Evolutionary conservation across 2,329 filamentous ascomycete species (phyloP).

Genomic region (Lasiodiplodia citricola): DNA sequence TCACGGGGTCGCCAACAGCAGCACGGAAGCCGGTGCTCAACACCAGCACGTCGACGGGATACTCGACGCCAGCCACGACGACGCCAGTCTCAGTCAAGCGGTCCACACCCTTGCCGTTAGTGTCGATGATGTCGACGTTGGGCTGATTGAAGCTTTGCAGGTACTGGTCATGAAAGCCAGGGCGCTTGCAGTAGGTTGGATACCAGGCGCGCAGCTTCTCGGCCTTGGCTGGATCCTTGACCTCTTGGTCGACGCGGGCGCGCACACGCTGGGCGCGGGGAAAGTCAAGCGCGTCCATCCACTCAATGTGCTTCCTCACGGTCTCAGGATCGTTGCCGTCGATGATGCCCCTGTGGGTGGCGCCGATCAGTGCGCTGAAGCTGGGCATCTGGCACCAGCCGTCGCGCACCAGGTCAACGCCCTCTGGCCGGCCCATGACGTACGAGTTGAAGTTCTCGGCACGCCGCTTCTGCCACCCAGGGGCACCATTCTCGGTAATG

Average conservation of each 20-base stretch:
- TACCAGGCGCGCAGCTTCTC: conserved; percentile 65
- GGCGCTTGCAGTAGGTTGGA: conserved; percentile 67
- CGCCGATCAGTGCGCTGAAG: conserved; percentile 44
- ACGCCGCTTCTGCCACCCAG: conserved; percentile 59
- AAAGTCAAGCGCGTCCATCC: conserved; percentile 49
- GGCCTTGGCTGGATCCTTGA: conserved; percentile 59
- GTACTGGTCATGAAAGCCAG: conserved; percentile 66
- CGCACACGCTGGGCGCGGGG: conserved; percentile 52
- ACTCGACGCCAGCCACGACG: conserved; percentile 54
- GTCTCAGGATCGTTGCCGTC: conserved; percentile 32
- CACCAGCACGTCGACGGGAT: conserved; percentile 55
- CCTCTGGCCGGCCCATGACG: conserved; percentile 39
- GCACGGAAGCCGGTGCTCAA: conserved; percentile 54
- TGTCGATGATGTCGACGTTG: conserved; percentile 67
- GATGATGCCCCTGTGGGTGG: conserved; percentile 32
- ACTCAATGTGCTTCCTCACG: conserved; percentile 42
- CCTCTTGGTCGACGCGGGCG: conserved; percentile 53
- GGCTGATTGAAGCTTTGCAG: conserved; percentile 63
- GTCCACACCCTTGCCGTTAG: conserved; percentile 59
- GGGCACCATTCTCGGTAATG: conserved; percentile 33
- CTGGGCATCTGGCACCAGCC: conserved; percentile 49
- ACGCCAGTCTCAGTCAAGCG: conserved; percentile 54
- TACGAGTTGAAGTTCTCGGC: conserved; percentile 51
- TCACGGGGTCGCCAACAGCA: conserved; percentile 50
- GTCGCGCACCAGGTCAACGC: conserved; percentile 55